Evolutionary conservation across 257 asterid genomes (phyloP).

Genomic region (Nicotiana sylvestris): DNA sequence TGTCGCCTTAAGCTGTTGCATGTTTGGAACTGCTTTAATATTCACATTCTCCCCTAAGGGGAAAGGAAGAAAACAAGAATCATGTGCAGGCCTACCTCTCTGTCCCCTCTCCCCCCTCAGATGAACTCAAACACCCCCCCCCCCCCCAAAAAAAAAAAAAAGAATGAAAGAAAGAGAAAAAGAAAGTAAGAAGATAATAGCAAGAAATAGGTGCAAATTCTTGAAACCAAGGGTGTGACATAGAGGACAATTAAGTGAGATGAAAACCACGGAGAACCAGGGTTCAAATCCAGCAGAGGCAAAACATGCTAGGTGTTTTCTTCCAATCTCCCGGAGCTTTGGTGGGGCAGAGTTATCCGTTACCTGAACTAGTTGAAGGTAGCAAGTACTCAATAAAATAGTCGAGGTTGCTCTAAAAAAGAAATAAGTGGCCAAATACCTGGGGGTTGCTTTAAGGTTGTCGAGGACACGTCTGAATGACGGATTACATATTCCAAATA

Average conservation of each 20-base stretch:
- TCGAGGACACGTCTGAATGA: background rate
- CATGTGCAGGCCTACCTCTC: background rate
- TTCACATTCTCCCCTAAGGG: background rate
- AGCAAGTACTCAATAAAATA: background rate
- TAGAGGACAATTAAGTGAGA: background rate
- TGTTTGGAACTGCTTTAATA: conserved; percentile 4
- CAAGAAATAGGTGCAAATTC: background rate
- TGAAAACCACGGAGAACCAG: background rate
- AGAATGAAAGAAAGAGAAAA: background rate
- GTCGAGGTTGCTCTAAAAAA: background rate
- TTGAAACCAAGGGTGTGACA: background rate
- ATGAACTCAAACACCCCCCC: too few species aligned
- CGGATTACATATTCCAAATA: background rate
- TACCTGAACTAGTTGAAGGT: background rate
- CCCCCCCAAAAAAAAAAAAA: background rate
- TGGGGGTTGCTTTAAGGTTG: background rate
- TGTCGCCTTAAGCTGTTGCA: background rate
- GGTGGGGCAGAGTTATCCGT: background rate
- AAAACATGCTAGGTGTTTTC: background rate
- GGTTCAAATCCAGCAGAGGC: background rate
- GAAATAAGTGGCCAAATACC: background rate
- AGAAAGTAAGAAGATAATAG: background rate
- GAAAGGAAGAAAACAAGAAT: background rate
- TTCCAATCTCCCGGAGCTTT: background rate
- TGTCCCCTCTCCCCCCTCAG: too few species aligned